Percentiles rank a stretch among this genome's conserved stretches.
Evolutionary conservation across 495 filamentous ascomycete species (phyloP).

Genomic region (Hyaloscypha bicolor): DNA sequence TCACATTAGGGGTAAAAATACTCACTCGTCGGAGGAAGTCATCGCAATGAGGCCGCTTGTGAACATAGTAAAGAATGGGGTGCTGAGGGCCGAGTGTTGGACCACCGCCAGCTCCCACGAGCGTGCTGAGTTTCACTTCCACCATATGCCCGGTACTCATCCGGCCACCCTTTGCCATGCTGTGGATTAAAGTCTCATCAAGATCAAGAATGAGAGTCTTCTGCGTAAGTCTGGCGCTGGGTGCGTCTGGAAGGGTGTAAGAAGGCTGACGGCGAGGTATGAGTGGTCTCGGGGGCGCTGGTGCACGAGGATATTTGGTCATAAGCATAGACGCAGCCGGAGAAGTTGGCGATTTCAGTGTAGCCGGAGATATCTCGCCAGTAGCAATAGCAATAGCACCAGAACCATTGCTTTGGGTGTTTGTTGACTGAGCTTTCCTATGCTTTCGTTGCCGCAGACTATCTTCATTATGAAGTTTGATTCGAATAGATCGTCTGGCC

Average conservation of each 20-base stretch:
- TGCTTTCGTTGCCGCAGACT: conserved; percentile 62
- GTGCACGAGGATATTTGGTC: conserved; percentile 87
- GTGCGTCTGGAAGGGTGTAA: conserved; percentile 56
- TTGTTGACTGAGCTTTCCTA: conserved; percentile 49
- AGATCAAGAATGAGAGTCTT: conserved; percentile 96
- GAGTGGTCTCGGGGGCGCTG: conserved; percentile 84
- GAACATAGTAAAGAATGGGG: conserved; percentile 97
- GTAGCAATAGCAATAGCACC: conserved; percentile 32
- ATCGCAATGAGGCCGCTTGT: conserved; percentile 95
- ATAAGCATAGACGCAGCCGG: conserved; percentile 67
- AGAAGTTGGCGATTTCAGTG: conserved; percentile 89
- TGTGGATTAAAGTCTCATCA: conserved; percentile 97
- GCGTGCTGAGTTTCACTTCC: conserved; percentile 83
- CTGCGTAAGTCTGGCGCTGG: conserved; percentile 54
- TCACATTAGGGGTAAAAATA: conserved; percentile 15
- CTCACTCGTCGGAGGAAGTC: conserved; percentile 88
- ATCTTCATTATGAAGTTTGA: conserved; percentile 89
- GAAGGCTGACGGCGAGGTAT: conserved; percentile 85
- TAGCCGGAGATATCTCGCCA: conserved; percentile 40
- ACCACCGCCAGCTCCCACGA: conserved; percentile 62
- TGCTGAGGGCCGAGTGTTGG: conserved; percentile 79
- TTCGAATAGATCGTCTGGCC: conserved; percentile 79
- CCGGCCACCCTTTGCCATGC: conserved; percentile 90
- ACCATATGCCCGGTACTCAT: conserved; percentile 99
- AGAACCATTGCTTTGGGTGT: conserved; percentile 35